Conservation (phyloP, 78 protist genomes). For the Andalucia godoyi region DNA sequence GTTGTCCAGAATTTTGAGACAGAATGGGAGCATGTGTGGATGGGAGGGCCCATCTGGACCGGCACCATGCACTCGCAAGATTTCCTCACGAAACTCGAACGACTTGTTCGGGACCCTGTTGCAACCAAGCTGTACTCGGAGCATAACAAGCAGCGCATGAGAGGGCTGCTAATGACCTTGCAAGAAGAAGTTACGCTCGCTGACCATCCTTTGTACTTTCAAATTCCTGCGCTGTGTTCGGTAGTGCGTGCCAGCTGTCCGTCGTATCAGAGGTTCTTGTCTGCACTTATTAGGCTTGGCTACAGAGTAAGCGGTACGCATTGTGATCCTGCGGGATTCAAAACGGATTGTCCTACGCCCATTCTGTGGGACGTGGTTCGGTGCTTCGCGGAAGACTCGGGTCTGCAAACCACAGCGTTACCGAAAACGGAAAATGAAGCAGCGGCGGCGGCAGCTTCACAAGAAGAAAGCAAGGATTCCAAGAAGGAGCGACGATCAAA, state of each 20-base stretch:
- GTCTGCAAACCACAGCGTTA: no score
- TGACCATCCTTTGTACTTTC: conserved; percentile 20
- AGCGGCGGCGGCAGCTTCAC: no score
- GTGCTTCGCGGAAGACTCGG: no score
- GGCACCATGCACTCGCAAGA: conserved; percentile 21
- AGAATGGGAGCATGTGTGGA: no score
- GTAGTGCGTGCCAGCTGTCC: not conserved
- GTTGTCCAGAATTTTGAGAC: no score
- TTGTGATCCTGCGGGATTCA: conserved; percentile 27
- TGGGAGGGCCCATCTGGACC: conserved; percentile 57
- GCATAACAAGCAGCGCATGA: not conserved
- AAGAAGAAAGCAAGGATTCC: no score
- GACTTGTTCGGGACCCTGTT: not conserved
- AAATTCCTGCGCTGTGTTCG: not conserved
- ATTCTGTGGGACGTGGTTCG: conserved; percentile 22
- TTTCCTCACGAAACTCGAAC: not conserved
- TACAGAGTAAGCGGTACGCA: conserved; percentile 35
- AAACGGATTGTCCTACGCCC: conserved; percentile 45
- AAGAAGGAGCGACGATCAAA: no score
- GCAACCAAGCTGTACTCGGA: not conserved
- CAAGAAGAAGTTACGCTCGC: conserved; percentile 12
- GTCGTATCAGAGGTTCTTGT: not conserved
- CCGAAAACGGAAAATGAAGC: no score
- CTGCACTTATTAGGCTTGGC: conserved; percentile 23
- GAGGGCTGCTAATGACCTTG: conserved; percentile 2